Conservation (phyloP, 106 monocot species). For the Dioscorea zingiberensis region DNA sequence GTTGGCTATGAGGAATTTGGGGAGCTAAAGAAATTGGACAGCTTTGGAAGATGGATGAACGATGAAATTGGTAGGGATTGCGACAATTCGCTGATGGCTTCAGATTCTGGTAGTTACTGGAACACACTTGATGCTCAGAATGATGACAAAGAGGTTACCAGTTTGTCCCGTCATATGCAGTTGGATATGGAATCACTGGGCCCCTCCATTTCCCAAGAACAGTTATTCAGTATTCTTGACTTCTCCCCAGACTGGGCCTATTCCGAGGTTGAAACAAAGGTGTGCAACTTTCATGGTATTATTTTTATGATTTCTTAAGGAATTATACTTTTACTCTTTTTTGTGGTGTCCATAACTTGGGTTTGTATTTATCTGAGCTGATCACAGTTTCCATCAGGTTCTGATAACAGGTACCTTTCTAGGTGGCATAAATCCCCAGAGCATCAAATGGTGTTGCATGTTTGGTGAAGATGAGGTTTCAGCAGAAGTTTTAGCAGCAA, state of each 20-base stretch:
- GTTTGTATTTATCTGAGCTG: not conserved
- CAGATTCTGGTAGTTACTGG: slow-evolving; percentile 40
- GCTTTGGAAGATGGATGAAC: slow-evolving; percentile 53
- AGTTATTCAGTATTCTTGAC: slow-evolving; percentile 60
- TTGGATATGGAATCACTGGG: slow-evolving; percentile 41
- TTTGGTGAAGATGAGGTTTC: slow-evolving; percentile 40
- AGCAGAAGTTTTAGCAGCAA: slow-evolving; percentile 28
- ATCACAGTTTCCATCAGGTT: slow-evolving; percentile 32
- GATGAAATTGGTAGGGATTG: slow-evolving; percentile 38
- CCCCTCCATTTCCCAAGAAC: slow-evolving; percentile 53
- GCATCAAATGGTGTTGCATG: slow-evolving; percentile 45
- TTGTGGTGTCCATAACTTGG: not conserved
- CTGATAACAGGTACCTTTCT: slow-evolving; percentile 39
- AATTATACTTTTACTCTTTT: no score
- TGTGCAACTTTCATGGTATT: not conserved
- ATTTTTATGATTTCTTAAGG: no score
- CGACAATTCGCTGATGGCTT: slow-evolving; percentile 37
- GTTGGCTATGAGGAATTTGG: not conserved
- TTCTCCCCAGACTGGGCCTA: slow-evolving; percentile 73
- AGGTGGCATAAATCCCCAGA: slow-evolving; percentile 5
- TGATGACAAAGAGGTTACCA: slow-evolving; percentile 38
- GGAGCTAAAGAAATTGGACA: slow-evolving; percentile 37
- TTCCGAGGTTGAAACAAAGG: slow-evolving; percentile 51
- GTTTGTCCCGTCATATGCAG: slow-evolving; percentile 31
- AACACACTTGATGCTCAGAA: slow-evolving; percentile 32